Percentiles rank a stretch among this genome's conserved stretches.
Conservation (phyloP, 2,329 filamentous ascomycete species). For the Epichloe scottii region DNA sequence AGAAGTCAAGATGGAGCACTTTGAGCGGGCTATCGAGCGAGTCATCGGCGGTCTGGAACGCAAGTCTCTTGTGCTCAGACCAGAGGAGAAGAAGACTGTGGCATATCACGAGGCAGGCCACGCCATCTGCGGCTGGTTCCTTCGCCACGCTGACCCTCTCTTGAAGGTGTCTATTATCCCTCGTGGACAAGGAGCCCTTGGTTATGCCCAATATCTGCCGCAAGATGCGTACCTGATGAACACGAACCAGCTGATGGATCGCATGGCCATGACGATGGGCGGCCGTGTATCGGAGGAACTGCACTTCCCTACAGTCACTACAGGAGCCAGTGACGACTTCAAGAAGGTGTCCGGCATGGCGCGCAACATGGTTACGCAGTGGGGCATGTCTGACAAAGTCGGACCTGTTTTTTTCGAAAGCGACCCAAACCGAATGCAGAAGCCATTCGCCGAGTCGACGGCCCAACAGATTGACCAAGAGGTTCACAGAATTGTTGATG, state of each 20-base stretch:
- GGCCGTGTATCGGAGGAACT: slow-evolving; percentile 92
- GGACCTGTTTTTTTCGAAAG: slow-evolving; percentile 87
- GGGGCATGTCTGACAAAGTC: slow-evolving; percentile 93
- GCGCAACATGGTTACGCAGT: slow-evolving; percentile 97
- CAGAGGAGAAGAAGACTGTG: slow-evolving; percentile 88
- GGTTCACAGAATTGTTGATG: slow-evolving; percentile 80
- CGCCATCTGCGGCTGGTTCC: slow-evolving; percentile 97
- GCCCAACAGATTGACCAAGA: slow-evolving; percentile 85
- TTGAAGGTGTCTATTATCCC: slow-evolving; percentile 98
- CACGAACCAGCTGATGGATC: slow-evolving; percentile 90
- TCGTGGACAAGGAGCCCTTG: slow-evolving; percentile 81
- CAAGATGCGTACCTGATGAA: slow-evolving; percentile 93
- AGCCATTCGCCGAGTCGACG: slow-evolving; percentile 92
- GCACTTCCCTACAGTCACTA: slow-evolving; percentile 93
- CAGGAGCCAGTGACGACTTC: slow-evolving; percentile 92
- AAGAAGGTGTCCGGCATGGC: slow-evolving; percentile 96
- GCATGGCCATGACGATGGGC: slow-evolving; percentile 98
- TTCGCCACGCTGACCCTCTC: slow-evolving; percentile 89
- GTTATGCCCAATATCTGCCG: slow-evolving; percentile 96
- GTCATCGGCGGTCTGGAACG: slow-evolving; percentile 94
- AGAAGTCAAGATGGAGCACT: slow-evolving; percentile 76
- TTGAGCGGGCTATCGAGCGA: slow-evolving; percentile 95
- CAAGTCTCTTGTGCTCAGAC: slow-evolving; percentile 87
- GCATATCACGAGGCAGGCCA: slow-evolving; percentile 98
- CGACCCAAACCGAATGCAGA: slow-evolving; percentile 69